Conservation (phyloP, 2,329 filamentous ascomycete genomes). For the Juglanconis sp. region DNA sequence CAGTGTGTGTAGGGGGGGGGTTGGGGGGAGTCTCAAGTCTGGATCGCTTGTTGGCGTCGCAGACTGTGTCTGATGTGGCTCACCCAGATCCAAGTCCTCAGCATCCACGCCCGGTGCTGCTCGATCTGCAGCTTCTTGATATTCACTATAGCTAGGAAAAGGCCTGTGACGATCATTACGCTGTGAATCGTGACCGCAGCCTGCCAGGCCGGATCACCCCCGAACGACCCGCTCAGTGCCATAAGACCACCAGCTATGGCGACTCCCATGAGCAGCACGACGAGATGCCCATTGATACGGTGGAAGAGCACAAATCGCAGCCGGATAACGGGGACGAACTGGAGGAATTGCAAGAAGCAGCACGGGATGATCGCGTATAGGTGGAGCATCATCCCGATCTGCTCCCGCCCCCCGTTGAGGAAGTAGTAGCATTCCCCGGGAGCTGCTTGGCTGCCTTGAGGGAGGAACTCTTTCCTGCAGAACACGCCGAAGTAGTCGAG, state of each 20-base stretch:
- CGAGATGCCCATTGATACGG: slow-evolving; percentile 57
- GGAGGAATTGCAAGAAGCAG: slow-evolving; percentile 40
- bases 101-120: slow-evolving; percentile 63
- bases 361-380: slow-evolving; percentile 44
- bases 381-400: slow-evolving; percentile 44
- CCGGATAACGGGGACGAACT: slow-evolving; percentile 47
- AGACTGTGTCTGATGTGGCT: neutral
- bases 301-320: slow-evolving; percentile 52
- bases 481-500: slow-evolving; percentile 42
- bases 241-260: slow-evolving; percentile 50
- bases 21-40: neutral
- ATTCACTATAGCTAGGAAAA: slow-evolving; percentile 50
- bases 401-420: slow-evolving; percentile 21
- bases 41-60: too few relatives aligned
- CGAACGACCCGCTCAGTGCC: slow-evolving; percentile 49
- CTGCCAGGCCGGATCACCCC: slow-evolving; percentile 52
- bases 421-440: slow-evolving; percentile 18
- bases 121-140: slow-evolving; percentile 60
- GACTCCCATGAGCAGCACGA: slow-evolving; percentile 45
- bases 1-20: neutral
- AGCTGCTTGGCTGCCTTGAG: slow-evolving; percentile 14
- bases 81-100: slow-evolving; percentile 51
- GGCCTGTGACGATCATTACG: slow-evolving; percentile 40
- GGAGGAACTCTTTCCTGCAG: slow-evolving; percentile 26
- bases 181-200: slow-evolving; percentile 39